Evolutionary conservation across 2,329 filamentous ascomycete genomes (phyloP).

Genomic region (Alternaria longipes): DNA sequence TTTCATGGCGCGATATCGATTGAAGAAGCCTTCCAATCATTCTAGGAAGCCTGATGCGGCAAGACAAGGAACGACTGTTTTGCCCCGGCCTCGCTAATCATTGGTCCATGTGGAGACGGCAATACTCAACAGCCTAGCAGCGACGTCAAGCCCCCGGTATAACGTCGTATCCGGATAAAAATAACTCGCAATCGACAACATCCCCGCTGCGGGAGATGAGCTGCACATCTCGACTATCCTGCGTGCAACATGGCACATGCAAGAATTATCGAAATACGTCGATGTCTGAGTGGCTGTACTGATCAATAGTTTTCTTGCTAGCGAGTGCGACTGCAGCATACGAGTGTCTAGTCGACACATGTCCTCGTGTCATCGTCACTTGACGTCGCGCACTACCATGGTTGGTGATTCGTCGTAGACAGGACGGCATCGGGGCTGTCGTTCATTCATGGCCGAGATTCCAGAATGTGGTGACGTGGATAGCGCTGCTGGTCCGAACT

Average conservation of each 20-base stretch:
- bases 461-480: constrained; percentile 31
- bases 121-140: constrained; percentile 29
- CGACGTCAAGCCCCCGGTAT: constrained; percentile 25
- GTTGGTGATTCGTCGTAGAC: neutral
- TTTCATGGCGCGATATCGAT: neutral
- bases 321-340: neutral
- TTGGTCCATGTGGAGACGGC: constrained; percentile 29
- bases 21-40: constrained; percentile 12
- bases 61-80: constrained; percentile 9
- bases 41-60: constrained; percentile 17
- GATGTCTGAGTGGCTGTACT: neutral
- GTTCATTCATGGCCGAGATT: constrained; percentile 14
- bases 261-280: neutral
- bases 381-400: constrained; percentile 2
- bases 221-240: constrained; percentile 1
- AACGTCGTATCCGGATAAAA: constrained; percentile 26
- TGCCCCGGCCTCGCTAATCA: constrained; percentile 22
- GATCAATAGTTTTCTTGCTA: neutral
- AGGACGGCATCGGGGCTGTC: neutral
- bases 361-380: neutral
- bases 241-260: constrained; percentile 8
- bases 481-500: constrained; percentile 25
- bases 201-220: constrained; percentile 7
- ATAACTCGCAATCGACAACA: constrained; percentile 22
- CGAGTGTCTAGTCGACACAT: constrained; percentile 6